phyloP scores from a whole-genome alignment of 2,329 filamentous ascomycete species.

The Colletotrichum gloeosporioides region DNA sequence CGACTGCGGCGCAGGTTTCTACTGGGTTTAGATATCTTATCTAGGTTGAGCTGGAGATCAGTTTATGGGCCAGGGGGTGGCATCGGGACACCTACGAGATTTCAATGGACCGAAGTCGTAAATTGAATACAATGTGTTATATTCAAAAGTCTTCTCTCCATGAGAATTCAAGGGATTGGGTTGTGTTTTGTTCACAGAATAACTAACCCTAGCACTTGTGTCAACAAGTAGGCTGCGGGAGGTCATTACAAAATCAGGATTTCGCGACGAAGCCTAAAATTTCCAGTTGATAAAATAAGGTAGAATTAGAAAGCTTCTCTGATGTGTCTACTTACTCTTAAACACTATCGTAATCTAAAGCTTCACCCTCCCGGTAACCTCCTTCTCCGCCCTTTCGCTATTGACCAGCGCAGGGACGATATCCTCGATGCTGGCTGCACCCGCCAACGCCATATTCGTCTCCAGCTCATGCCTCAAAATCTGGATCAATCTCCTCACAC shows the following conservation, averaged over 20 bases:
- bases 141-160: accelerated
- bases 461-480: slow-evolving; percentile 51
- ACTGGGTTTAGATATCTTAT: slow-evolving; percentile 30
- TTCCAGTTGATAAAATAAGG: neutral
- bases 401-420: slow-evolving; percentile 45
- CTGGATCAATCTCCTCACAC: slow-evolving; percentile 55
- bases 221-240: neutral
- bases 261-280: neutral
- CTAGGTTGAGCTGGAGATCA: neutral
- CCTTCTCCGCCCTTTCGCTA: slow-evolving; percentile 23
- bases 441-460: slow-evolving; percentile 61
- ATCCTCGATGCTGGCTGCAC: slow-evolving; percentile 70
- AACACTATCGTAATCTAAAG: neutral
- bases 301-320: neutral
- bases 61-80: too few species aligned
- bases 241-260: neutral
- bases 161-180: neutral
- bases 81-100: neutral
- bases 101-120: neutral
- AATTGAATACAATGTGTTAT: neutral
- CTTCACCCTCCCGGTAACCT: slow-evolving; percentile 21
- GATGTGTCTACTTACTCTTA: neutral
- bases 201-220: too few species aligned
- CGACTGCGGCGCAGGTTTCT: slow-evolving; percentile 30
- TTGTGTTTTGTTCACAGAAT: neutral